Base-by-base conservation (phyloP, 495 filamentous ascomycete species). In the Melanomma pulvis-pyrius region DNA sequence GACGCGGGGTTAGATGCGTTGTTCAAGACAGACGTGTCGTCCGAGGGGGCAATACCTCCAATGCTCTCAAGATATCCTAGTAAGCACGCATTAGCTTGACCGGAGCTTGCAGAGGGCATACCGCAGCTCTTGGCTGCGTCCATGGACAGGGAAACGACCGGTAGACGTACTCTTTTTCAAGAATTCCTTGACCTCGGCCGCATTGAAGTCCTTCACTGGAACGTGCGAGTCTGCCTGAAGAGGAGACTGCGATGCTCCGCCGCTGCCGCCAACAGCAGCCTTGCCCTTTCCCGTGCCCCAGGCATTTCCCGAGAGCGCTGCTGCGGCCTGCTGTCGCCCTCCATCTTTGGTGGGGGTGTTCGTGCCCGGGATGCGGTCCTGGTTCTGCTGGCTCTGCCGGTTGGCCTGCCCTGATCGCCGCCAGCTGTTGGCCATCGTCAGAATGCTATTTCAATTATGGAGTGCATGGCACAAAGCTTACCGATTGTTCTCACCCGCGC, bases 111-210 rank as follows among this genome's bases (percentile, higher is more conserved):
- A 58, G 11, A 36, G 49, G 25, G 19, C 53, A n/a, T 32, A 29
- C 21, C 7, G 12, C 19, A 47, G 56, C 29, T 5, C n/a, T 15
- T 26, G n/a, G 12, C 22, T 39, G 49, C 44, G 19, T 12, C 22
- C 19, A 66, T 19, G 13, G 15, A 50, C 21, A 24, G 12, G 13
- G 17, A 30, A 13, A 44, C 32, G 51, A 34, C 17, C 52, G 13
- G 24, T 22, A 46, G 25, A 72, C 70, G 21, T 61, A 72, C 70
- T 41, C 59, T 70, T 72, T 57, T 70, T 69, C 67, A 72, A 61
- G 44, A 55, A 69, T 11, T 72, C 70, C 59, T 65, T 66, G 25
- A 72, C 67, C 61, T 69, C 70, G 26, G 28, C 47, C 21, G 62
- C 62, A 61, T 72, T 72, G 59, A 72, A 72, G 9, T 65, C 67